phyloP scores from a whole-genome alignment of 176 grass and related monocot genomes.

The Aechmea fasciata region DNA sequence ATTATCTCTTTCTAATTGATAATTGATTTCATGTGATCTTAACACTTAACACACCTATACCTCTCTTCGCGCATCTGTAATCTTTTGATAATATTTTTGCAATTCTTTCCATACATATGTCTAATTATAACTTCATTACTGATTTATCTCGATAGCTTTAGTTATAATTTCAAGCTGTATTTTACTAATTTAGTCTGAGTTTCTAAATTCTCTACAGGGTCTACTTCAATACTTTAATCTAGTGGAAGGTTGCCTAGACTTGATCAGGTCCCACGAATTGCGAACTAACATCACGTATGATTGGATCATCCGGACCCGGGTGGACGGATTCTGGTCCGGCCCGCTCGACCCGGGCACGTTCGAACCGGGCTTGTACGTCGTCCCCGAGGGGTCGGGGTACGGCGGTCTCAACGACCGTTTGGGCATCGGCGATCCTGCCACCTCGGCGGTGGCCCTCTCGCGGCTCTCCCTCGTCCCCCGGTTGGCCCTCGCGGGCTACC shows the following conservation, averaged over 20 bases:
- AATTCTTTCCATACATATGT: background rate
- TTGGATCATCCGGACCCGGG: slow-evolving; percentile 62
- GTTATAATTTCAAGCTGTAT: slow-evolving; percentile 3
- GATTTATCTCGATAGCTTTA: background rate
- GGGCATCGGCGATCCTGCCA: slow-evolving; percentile 26
- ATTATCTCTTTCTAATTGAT: too few relatives aligned
- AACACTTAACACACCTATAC: too few relatives aligned
- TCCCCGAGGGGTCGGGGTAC: slow-evolving; percentile 56
- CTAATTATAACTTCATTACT: too few relatives aligned
- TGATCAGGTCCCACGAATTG: slow-evolving; percentile 48
- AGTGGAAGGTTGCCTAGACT: slow-evolving; percentile 67
- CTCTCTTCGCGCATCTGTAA: too few relatives aligned
- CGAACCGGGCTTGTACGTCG: slow-evolving; percentile 23
- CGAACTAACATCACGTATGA: slow-evolving; percentile 45
- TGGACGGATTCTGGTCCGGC: slow-evolving; percentile 58
- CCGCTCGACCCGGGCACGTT: slow-evolving; percentile 22
- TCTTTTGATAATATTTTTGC: background rate
- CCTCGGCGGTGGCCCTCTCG: slow-evolving; percentile 38
- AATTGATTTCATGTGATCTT: too few relatives aligned
- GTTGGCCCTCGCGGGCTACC: slow-evolving; percentile 31
- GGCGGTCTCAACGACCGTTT: slow-evolving; percentile 81
- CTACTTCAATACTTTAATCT: slow-evolving; percentile 72
- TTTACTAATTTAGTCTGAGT: background rate
- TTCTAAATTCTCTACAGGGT: slow-evolving; percentile 30
- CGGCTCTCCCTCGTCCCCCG: slow-evolving; percentile 41